Base-by-base conservation (phyloP, 2,329 filamentous ascomycete species). In the Paraconiothyrium sp. region DNA sequence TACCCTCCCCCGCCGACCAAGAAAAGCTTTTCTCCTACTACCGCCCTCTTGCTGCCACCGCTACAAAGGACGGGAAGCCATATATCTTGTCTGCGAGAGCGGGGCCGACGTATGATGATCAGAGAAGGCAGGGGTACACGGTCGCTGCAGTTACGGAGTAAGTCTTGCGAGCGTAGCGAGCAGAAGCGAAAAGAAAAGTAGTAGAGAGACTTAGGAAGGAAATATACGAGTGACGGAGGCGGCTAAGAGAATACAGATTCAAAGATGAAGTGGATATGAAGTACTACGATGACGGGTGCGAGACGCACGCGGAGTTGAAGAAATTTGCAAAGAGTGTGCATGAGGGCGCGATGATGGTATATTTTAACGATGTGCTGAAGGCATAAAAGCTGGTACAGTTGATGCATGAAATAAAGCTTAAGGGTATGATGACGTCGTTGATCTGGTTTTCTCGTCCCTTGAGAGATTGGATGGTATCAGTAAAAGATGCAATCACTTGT, bases 221-320 rank as follows among this genome's bases (percentile, higher is more conserved):
- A n/a, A n/a, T n/a, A n/a, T n/a, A n/a, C n/a, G n/a, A n/a, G n/a
- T n/a, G n/a, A n/a, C n/a, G n/a, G n/a, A n/a, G n/a, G n/a, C n/a
- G n/a, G n/a, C n/a, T n/a, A n/a, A n/a, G n/a, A n/a, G n/a, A 49
- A 30, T 32, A n/a, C 32, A 51, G 48, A 10, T 51, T 51, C 8
- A 37, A 51, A 8, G 11, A 37, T 22, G 48, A 51, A 20, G 32
- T 16, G 16, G 48, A 51, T 20, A 51, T 51, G 48, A 34, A 22
- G 48, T 51, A 35, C 11, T 51, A 51, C 32, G 48, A 51, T 37
- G 48, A 51, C 2, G 48, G 20, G 14, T 51, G 48, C 20, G 48
- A 51, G 30, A 51, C 48, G 30, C 48, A 51, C 20, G 48, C 48
- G 14, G n/a, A 51, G 30, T 22, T 51, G 32, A 51, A 51, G 48